Evolutionary conservation across 257 asterid species (phyloP), one percentile per base, ranked within the genome.

Genomic region (Solanum sparsipilum): DNA sequence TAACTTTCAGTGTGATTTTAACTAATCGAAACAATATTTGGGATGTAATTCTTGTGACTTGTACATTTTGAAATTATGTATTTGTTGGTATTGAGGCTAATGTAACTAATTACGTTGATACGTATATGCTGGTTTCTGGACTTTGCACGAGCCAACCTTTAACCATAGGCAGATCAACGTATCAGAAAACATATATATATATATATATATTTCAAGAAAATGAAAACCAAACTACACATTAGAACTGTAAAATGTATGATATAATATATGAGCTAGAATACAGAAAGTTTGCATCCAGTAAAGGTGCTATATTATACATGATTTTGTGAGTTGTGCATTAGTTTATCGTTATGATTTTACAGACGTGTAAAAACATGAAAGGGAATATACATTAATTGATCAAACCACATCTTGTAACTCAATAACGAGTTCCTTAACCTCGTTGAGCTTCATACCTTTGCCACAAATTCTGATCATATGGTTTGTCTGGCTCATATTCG

Each of bases 391-490:
- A 11, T 81, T 44, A 27, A 25, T 15, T n/a, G 35, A 79, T 27
- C 5, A 27, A 32, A 73, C 21, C 79, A 74, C 10, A 74, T 87
- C 38, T 86, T 84, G 82, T 83, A 46, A 67, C 27, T 58, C 3
- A 83, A 76, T 3, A 12, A 39, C 35, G 38, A 86, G 73, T 60
- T 70, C 86, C 78, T 73, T 32, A n/a, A 73, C 63, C 60, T 20
- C 84, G 7, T 31, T 39, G 31, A 13, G 39, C 46, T 91, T 71
- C 90, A 75, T 90, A 87, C 91, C 94, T 91, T 60, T 88, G 86
- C 35, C 35, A 38, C 36, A 75, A 68, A 25, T 25, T 85, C 68
- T 35, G 87, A 88, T 89, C 70, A 25, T 84, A 83, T 12, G 86
- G 89, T 58, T 29, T 71, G 46, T 21, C 44, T 15, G 41, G n/a